Evolutionary conservation across 2,329 filamentous ascomycete genomes (phyloP), one percentile per base, ranked within the genome.

Genomic region (Monosporascus ibericus): DNA sequence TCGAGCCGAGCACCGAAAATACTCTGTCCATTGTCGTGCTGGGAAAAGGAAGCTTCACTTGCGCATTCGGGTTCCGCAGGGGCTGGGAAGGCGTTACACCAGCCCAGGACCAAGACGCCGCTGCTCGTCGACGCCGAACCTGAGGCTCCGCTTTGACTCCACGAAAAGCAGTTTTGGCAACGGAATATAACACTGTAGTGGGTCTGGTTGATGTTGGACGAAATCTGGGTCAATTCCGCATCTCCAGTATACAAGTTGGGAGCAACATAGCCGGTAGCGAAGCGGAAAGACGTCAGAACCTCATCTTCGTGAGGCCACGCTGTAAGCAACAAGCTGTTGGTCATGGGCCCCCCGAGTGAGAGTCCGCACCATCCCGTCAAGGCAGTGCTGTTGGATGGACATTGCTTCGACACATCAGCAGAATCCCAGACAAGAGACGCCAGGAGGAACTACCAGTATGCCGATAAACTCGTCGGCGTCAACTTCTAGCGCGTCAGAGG

Each of bases 151-250:
- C 74, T 70, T 40, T 81, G 72, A 58, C 78, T 68, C 76, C 80
- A 84, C 1, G 71, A 60, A 22, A 81, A 70, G 64, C 80, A 84
- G 58, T 75, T 74, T 58, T 83, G 67, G 67, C 85, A 88, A 47
- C 81, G 76, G 70, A 86, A 88, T n/a, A 86, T 76, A 47, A 87
- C 63, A 46, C 78, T 78, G 65, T 81, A 88, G 57, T 79, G 71
- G 25, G 78, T 81, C 17, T 74, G 72, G 59, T 78, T 85, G 52
- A 86, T 72, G 25, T 70, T 75, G 15, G 78, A 77, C 15, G 77
- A 80, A 55, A 87, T 79, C 57, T 83, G 77, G 0, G 80, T 84
- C 24, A 88, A 64, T 36, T 74, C 81, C 8, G 85, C 83, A 56
- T 81, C 73, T 51, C 86, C 86, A 1, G 74, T 73, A 66, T 88